Conservation (phyloP, 2,329 filamentous ascomycete species). For the Drechslera avenae region DNA sequence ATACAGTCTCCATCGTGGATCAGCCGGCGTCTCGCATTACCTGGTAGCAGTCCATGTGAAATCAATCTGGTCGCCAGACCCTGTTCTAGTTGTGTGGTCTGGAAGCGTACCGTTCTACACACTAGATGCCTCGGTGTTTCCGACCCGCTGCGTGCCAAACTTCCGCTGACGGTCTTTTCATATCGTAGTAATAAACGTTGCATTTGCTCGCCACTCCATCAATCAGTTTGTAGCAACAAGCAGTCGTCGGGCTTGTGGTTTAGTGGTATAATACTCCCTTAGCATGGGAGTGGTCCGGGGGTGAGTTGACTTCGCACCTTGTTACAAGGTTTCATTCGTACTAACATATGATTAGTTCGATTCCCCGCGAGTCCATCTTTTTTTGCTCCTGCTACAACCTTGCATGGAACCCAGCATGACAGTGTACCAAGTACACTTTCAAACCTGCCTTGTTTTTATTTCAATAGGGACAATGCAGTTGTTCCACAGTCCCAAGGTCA, state of each 20-base stretch:
- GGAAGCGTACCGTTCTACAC: neutral
- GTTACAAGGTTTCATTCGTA: no score
- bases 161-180: no score
- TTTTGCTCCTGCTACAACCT: neutral
- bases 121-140: neutral
- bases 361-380: slow-evolving; percentile 14
- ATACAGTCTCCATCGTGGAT: no score
- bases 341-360: slow-evolving; percentile 2
- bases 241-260: slow-evolving; percentile 19
- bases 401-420: no score
- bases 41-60: no score
- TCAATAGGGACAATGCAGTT: no score
- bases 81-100: neutral
- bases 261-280: slow-evolving; percentile 28
- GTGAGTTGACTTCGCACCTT: no score
- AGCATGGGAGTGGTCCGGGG: slow-evolving; percentile 20
- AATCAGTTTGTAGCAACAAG: neutral
- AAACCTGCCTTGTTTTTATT: no score
- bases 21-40: no score
- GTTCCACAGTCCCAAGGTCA: no score
- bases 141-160: neutral
- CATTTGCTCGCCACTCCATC: neutral
- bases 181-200: neutral
- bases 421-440: no score
- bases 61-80: no score